Percentiles rank a stretch among this genome's conserved stretches.
Conservation (phyloP, 2,329 filamentous ascomycete genomes). For the Beauveria australis region DNA sequence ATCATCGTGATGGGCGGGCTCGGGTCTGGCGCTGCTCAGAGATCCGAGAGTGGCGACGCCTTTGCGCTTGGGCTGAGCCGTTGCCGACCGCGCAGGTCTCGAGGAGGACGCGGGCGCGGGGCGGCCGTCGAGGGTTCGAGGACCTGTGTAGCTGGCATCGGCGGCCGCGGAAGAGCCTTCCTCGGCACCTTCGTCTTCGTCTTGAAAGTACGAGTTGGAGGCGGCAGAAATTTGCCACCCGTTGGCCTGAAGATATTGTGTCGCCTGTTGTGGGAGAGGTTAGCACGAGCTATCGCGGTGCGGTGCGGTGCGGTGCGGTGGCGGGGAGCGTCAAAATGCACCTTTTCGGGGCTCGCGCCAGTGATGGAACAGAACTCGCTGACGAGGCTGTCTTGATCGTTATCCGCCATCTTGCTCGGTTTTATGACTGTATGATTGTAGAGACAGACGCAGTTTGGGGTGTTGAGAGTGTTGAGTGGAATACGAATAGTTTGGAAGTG, state of each 20-base stretch:
- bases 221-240: conserved; percentile 60
- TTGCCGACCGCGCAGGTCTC: conserved; percentile 27
- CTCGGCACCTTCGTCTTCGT: conserved; percentile 41
- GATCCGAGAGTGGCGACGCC: conserved; percentile 56
- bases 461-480: neutral
- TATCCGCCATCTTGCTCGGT: conserved; percentile 23
- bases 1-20: conserved; percentile 35
- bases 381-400: conserved; percentile 19
- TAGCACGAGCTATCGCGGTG: neutral
- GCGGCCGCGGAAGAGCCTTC: conserved; percentile 33
- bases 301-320: neutral
- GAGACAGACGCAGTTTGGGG: neutral
- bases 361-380: conserved; percentile 22
- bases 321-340: conserved; percentile 20
- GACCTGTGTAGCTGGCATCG: conserved; percentile 43
- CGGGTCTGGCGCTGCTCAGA: conserved; percentile 34
- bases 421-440: neutral
- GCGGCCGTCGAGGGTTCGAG: conserved; percentile 54
- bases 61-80: conserved; percentile 42
- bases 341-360: conserved; percentile 21
- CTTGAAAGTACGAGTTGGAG: conserved; percentile 53
- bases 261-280: conserved; percentile 41
- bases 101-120: conserved; percentile 39
- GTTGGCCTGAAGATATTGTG: conserved; percentile 55
- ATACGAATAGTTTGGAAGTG: neutral